Evolutionary conservation across 345 rosid genomes (phyloP).

Genomic region (Geranium brycei): DNA sequence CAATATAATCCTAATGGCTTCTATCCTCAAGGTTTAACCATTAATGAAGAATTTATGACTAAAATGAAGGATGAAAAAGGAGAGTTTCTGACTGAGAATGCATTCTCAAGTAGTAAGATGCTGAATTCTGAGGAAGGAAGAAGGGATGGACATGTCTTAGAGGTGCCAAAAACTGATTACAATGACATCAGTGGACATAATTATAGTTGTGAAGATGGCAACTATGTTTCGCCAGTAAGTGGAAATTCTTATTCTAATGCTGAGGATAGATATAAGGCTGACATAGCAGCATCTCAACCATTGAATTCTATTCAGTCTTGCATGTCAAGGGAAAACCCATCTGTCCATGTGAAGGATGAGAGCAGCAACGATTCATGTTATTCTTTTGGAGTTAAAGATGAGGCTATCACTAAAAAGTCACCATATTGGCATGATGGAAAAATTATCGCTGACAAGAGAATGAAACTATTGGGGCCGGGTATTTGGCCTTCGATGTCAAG

Average conservation of each 20-base stretch:
- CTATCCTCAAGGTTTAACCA: slow-evolving; percentile 17
- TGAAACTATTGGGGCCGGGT: slow-evolving; percentile 18
- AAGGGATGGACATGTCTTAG: slow-evolving; percentile 18
- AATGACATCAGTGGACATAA: slow-evolving; percentile 20
- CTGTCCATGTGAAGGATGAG: slow-evolving; percentile 17
- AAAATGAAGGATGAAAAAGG: slow-evolving; percentile 27
- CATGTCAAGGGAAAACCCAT: slow-evolving; percentile 14
- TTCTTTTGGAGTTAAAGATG: slow-evolving; percentile 15
- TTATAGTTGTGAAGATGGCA: slow-evolving; percentile 22
- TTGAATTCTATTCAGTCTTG: slow-evolving; percentile 14
- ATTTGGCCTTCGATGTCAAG: slow-evolving; percentile 12
- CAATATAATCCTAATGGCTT: slow-evolving; percentile 9
- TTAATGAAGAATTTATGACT: slow-evolving; percentile 21
- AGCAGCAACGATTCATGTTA: slow-evolving; percentile 12
- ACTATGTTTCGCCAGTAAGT: slow-evolving; percentile 16
- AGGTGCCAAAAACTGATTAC: slow-evolving; percentile 21
- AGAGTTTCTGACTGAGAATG: slow-evolving; percentile 28
- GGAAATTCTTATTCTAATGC: slow-evolving; percentile 18
- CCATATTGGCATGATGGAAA: too few relatives aligned
- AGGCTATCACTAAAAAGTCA: neutral
- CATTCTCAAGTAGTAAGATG: slow-evolving; percentile 20
- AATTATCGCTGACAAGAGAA: slow-evolving; percentile 12
- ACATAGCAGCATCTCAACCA: slow-evolving; percentile 15
- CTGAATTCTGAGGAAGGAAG: slow-evolving; percentile 22
- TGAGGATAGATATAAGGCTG: slow-evolving; percentile 18